Conservation (phyloP, 2,329 filamentous ascomycete species). For the Annulohypoxylon truncatum region DNA sequence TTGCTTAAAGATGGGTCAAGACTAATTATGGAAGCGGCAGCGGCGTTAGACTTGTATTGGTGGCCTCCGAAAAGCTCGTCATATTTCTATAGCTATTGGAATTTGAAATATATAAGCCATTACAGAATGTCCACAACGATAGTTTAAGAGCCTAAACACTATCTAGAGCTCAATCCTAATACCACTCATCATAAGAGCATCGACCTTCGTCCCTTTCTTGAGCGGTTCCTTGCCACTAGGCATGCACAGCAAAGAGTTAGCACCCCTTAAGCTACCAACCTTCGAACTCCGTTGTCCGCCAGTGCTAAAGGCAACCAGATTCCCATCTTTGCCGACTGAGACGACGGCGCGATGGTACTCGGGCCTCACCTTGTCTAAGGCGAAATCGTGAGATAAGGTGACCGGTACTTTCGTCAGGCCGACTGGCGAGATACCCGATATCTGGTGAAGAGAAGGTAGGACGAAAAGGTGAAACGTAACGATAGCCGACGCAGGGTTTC, state of each 20-base stretch:
- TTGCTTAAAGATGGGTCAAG: neutral
- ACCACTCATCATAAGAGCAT: slow-evolving; percentile 81
- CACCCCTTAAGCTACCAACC: slow-evolving; percentile 87
- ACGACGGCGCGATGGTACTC: slow-evolving; percentile 94
- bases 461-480: slow-evolving; percentile 97
- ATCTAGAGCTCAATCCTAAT: slow-evolving; percentile 36
- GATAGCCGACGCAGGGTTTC: slow-evolving; percentile 92
- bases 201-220: slow-evolving; percentile 75
- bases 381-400: slow-evolving; percentile 76
- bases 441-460: slow-evolving; percentile 83
- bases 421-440: slow-evolving; percentile 73
- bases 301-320: slow-evolving; percentile 81
- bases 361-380: slow-evolving; percentile 77
- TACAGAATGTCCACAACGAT: neutral
- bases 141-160: neutral
- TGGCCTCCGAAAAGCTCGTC: neutral
- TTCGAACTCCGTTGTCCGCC: slow-evolving; percentile 90
- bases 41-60: neutral
- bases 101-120: neutral
- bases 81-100: neutral
- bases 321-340: slow-evolving; percentile 71
- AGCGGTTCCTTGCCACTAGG: slow-evolving; percentile 73
- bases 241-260: slow-evolving; percentile 86
- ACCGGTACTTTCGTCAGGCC: slow-evolving; percentile 81
- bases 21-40: neutral